Evolutionary conservation across 805 yeast genomes (phyloP), one percentile per base, ranked within the genome.

Genomic region (Kuraishia capsulata): DNA sequence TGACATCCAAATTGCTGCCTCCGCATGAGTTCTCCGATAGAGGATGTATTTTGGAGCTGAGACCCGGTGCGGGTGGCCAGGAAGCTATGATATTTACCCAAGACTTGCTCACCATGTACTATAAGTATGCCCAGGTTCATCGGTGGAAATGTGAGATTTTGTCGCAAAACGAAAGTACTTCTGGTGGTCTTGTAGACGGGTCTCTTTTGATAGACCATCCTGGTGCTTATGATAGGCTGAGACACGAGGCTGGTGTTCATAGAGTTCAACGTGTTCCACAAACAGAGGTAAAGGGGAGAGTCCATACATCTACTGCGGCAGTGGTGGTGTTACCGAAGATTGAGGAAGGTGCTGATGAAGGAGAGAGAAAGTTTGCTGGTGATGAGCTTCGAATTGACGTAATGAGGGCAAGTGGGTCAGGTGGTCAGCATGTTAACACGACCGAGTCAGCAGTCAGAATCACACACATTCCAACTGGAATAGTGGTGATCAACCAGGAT

Each of bases 401-500:
- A n/a, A 92, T 90, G 96, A 70, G 98, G 48, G 86, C 97, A 1
- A 78, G 95, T 40, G 98, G 98, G 3, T 82, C 92, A 45, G 98
- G 98, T 40, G 98, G 98, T 0, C 98, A 90, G 63, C 97, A 90
- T 54, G 98, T 90, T 28, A 90, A 90, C 54, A 90, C 96, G 11
- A 92, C 97, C 0, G 97, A 90, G 54, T 87, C 96, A 1, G 98
- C 98, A 0, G 97, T 92, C 11, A 70, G 98, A 49, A 63, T 92
- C 20, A 87, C 90, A 1, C 98, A 92, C 61, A 65, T 83, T 13
- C 97, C 97, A 4, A 78, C 96, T 0, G 97, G 97, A 3, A 78
- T 86, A 30, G 78, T 77, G 4, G 96, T 92, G 2, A 71, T 78
- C 36, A 94, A 89, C 65, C 97, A 92, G 56, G 97, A 92, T 54